A percentile compares a stretch with the other conserved stretches of the same genome.
Evolutionary conservation across 2,329 filamentous ascomycete genomes (phyloP).

Genomic region (Trichophyton verrucosum): DNA sequence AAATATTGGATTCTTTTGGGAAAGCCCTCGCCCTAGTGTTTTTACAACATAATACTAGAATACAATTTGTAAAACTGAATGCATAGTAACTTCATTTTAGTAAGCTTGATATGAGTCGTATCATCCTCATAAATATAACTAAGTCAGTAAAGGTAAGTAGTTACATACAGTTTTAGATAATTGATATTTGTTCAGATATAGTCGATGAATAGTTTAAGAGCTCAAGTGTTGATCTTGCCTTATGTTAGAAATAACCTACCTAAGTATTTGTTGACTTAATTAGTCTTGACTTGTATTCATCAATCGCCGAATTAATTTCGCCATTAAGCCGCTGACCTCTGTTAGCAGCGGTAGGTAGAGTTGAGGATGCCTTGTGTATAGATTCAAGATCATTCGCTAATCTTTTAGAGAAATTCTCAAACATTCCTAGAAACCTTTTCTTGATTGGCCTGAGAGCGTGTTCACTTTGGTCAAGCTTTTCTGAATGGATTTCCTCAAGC

Average conservation of each 20-base stretch:
- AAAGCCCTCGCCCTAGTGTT: no score
- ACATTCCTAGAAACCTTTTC: constrained; percentile 21
- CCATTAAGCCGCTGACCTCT: background rate
- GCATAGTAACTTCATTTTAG: no score
- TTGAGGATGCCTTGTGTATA: background rate
- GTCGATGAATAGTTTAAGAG: background rate
- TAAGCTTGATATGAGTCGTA: no score
- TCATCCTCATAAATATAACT: no score
- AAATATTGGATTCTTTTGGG: no score
- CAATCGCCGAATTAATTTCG: background rate
- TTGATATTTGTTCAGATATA: no score
- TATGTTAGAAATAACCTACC: background rate
- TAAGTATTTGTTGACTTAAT: background rate
- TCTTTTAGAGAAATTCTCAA: constrained; percentile 20
- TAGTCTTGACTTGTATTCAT: background rate
- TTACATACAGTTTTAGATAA: no score
- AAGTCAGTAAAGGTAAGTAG: no score
- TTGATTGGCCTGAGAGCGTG: constrained; percentile 21
- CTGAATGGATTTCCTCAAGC: constrained; percentile 30
- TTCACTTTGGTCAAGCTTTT: constrained; percentile 24
- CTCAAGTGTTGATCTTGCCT: no score
- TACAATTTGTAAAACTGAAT: no score
- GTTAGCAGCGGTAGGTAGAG: background rate
- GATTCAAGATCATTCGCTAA: constrained; percentile 18
- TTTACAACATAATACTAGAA: no score